Evolutionary conservation across 2,329 filamentous ascomycete genomes (phyloP).

Genomic region (Dendrostoma leiphaemia): DNA sequence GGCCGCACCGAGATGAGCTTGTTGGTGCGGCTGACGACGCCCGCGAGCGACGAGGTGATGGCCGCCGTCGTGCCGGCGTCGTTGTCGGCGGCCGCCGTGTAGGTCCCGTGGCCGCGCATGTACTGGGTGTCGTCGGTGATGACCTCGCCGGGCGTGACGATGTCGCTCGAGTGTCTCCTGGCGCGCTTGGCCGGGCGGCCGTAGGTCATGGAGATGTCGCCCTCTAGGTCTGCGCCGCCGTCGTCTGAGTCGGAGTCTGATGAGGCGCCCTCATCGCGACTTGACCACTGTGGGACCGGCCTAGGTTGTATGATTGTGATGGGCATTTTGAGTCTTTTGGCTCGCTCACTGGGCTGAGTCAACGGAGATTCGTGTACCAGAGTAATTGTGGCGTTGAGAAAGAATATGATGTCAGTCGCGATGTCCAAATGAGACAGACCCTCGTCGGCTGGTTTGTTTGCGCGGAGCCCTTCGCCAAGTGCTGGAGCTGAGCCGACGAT

Average conservation of each 20-base stretch:
- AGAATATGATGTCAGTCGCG: too few relatives aligned
- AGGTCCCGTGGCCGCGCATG: constrained; percentile 98
- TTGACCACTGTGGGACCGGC: constrained; percentile 18
- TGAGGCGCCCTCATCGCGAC: constrained; percentile 15
- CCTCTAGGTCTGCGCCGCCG: constrained; percentile 35
- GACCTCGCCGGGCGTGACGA: constrained; percentile 85
- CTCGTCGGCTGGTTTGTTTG: too few relatives aligned
- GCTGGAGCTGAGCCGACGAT: background rate
- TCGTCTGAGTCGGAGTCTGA: constrained; percentile 36
- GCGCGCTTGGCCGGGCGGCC: constrained; percentile 37
- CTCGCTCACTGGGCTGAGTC: too few relatives aligned
- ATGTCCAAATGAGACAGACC: too few relatives aligned
- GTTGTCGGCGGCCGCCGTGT: constrained; percentile 51
- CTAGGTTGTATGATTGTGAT: constrained; percentile 30
- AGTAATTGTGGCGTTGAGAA: too few relatives aligned
- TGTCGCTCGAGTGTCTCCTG: constrained; percentile 39
- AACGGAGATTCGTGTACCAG: too few relatives aligned
- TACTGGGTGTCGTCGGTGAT: constrained; percentile 93
- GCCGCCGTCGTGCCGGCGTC: constrained; percentile 56
- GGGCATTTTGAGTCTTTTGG: constrained; percentile 23
- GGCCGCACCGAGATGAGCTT: constrained; percentile 91
- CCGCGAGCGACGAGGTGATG: constrained; percentile 88
- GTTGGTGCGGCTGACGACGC: constrained; percentile 89
- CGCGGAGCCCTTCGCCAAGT: background rate
- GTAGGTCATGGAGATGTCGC: constrained; percentile 41